phyloP scores from a whole-genome alignment of 805 yeast species.

The Kluyveromyces starmeri region DNA sequence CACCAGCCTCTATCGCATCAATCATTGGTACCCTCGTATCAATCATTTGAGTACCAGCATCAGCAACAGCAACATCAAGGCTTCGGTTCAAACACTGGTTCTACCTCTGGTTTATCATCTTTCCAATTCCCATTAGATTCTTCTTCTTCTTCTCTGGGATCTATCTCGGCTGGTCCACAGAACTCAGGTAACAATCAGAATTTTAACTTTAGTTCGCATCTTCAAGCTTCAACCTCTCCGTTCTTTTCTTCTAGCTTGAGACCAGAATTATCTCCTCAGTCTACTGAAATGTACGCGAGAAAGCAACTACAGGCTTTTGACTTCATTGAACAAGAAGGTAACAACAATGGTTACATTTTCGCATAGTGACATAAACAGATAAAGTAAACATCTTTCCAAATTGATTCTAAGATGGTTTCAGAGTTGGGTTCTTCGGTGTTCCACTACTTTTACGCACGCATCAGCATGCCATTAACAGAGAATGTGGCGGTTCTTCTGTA shows the following conservation, averaged over 20 bases:
- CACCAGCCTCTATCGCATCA: not conserved
- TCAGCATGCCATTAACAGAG: too few species aligned
- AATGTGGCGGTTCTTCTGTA: too few species aligned
- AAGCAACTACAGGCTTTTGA: constrained; percentile 1
- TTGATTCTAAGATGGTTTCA: too few species aligned
- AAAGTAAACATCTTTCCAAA: too few species aligned
- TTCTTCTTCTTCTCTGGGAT: constrained; percentile 4
- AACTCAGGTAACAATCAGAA: not conserved
- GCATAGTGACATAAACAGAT: not conserved
- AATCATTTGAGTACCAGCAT: constrained; percentile 1
- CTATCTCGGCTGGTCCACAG: constrained; percentile 1
- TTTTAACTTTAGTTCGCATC: not conserved
- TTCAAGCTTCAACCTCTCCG: not conserved
- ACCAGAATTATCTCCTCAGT: constrained; percentile 3
- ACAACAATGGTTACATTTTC: constrained; percentile 3
- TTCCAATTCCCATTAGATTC: constrained; percentile 3
- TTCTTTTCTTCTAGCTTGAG: not conserved
- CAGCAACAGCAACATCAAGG: too few species aligned
- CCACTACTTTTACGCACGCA: too few species aligned
- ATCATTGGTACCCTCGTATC: constrained; percentile 2
- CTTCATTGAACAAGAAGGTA: constrained; percentile 4
- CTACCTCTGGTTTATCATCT: not conserved
- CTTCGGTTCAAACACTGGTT: not conserved
- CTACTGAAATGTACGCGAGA: constrained; percentile 1
- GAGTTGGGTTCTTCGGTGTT: too few species aligned